Base-by-base conservation (phyloP, 192 early-diverging fungal genomes). In the Coemansia sp. region DNA sequence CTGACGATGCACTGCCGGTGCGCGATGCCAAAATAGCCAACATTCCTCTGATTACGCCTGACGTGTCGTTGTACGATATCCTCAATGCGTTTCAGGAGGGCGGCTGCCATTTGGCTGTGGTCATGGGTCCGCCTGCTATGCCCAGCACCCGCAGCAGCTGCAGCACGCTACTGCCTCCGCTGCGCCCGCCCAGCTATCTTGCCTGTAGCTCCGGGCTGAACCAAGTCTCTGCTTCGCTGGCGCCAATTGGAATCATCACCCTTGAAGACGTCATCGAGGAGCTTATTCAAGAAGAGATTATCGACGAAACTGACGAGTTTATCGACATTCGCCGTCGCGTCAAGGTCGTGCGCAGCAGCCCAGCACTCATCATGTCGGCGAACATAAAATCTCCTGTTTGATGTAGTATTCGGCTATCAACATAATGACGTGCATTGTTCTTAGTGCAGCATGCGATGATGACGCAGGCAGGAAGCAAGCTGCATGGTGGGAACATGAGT, bases 71-170 rank as follows among this genome's bases (percentile, higher is more conserved):
- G 10, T 82, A 89, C 51, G 91, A 92, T 48, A 91, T 92, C 35
- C 75, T 92, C 50, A 92, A 92, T 70, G 89, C 89, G 51, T 92
- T 92, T 72, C 91, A 92, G 61, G 89, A 90, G 65, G 91, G 91
- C 19, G 84, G 89, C 59, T 89, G 88, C 54, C 91, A 92, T 57
- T 88, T 92, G 89, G 91, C 90, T 3, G 79, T 89, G 43, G 88
- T 91, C 23, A 67, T 77, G 56, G 82, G 77, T 10, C 57, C 64
- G 29, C 76, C 21, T 21, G 47, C 47, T 49, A 78, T 95, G 39
- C n/a, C 12, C 12, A 49, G 87, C 89, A 61, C 82, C 79, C 7
- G 91, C 91, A 74, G 87, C 47, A 49, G 47, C 47, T 7, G 47
- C 66, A 89, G 87, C 57, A 88, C 88, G 55, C 27, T 38, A 25